A percentile compares a stretch with the other conserved stretches of the same genome.
Evolutionary conservation across 768 basidiomycete species (phyloP).

Genomic region (Trametes cinnabarina): DNA sequence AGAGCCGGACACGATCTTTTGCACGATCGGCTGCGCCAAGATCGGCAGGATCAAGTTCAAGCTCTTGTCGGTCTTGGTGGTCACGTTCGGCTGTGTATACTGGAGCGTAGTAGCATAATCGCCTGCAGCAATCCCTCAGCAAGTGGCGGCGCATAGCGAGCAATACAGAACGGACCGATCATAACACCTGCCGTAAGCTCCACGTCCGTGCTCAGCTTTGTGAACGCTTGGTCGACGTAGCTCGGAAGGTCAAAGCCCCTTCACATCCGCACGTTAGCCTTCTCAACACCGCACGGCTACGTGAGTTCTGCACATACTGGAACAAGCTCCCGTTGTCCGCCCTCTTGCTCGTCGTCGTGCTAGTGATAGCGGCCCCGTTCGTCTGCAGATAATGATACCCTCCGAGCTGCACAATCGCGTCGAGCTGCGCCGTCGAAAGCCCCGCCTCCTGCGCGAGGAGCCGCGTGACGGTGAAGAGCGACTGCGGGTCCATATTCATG

Average conservation of each 20-base stretch:
- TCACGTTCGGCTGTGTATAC: conserved; percentile 57
- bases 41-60: conserved; percentile 65
- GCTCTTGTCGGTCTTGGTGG: conserved; percentile 58
- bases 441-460: conserved; percentile 63
- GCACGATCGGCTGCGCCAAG: conserved; percentile 72
- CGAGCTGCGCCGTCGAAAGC: conserved; percentile 56
- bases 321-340: conserved; percentile 41
- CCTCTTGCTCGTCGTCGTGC: conserved; percentile 33
- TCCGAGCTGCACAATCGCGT: conserved; percentile 64
- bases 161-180: conserved; percentile 44
- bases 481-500: conserved; percentile 66
- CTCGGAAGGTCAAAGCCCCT: conserved; percentile 63
- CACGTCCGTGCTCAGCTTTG: conserved; percentile 60
- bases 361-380: conserved; percentile 22
- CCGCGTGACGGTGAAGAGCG: conserved; percentile 72
- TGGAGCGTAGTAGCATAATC: conserved; percentile 60
- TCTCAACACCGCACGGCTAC: too few species aligned
- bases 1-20: conserved; percentile 62
- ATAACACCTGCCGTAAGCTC: conserved; percentile 50
- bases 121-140: conserved; percentile 37
- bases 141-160: neutral
- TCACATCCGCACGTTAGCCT: too few species aligned
- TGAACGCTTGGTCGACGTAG: conserved; percentile 67
- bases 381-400: conserved; percentile 54
- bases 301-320: conserved; percentile 38